These are phyloP conservation scores for Pythium plurisporium DNA, from an alignment of 352 stramenopile species.

Conservation along the genomic window DNA sequence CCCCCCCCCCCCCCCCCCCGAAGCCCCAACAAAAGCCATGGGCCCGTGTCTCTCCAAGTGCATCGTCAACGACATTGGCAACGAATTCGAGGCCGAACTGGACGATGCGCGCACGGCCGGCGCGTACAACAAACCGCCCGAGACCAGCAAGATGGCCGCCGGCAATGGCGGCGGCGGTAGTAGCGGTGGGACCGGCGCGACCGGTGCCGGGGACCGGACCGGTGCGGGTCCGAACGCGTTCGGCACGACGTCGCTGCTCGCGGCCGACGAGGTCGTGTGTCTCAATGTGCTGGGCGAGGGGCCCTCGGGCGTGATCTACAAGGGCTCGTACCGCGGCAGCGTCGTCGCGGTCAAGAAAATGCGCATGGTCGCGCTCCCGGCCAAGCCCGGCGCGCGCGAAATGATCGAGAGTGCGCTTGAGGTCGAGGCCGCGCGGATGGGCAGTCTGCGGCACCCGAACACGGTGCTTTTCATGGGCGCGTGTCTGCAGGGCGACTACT, in stretches of 20 bases:
- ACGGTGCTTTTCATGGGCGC: conserved; percentile 98
- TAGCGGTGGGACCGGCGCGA: background rate
- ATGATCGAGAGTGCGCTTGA: conserved; percentile 82
- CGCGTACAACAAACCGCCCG: conserved; percentile 45
- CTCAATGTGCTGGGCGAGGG: conserved; percentile 75
- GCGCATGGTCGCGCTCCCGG: conserved; percentile 62
- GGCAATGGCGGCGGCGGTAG: background rate
- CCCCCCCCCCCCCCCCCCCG: background rate
- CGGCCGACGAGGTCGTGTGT: conserved; percentile 81
- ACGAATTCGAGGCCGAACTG: conserved; percentile 79
- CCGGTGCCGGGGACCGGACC: no score
- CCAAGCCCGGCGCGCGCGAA: conserved; percentile 56
- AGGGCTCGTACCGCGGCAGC: conserved; percentile 81
- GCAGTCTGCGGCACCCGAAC: conserved; percentile 95
- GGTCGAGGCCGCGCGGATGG: conserved; percentile 78
- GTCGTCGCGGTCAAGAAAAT: conserved; percentile 87
- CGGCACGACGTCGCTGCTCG: conserved; percentile 68
- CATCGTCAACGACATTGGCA: conserved; percentile 80
- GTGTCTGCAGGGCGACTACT: conserved; percentile 93
- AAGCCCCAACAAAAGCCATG: conserved; percentile 30
- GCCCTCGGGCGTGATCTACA: conserved; percentile 77
- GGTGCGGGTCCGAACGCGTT: conserved; percentile 48
- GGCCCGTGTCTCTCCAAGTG: conserved; percentile 84
- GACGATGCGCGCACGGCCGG: conserved; percentile 43
- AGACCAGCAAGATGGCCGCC: conserved; percentile 24